phyloP scores from a whole-genome alignment of 768 basidiomycete genomes.

The Auricularia cornea region DNA sequence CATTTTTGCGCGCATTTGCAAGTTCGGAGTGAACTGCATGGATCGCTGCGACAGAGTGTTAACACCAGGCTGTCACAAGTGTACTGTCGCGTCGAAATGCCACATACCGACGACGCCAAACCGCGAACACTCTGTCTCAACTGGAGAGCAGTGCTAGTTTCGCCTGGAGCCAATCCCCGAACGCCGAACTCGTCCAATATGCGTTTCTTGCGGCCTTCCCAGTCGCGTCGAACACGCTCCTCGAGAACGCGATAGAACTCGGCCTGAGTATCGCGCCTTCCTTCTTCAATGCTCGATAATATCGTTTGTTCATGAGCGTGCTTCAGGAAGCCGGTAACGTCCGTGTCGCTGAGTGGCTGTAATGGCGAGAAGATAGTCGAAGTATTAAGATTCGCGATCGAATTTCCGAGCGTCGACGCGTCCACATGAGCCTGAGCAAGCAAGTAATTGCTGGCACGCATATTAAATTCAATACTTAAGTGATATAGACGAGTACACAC shows the following conservation, averaged over 20 bases:
- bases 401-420: conserved; percentile 74
- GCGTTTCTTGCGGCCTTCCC: conserved; percentile 85
- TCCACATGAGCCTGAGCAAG: conserved; percentile 93
- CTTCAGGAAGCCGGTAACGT: conserved; percentile 89
- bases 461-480: not conserved
- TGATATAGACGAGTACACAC: conserved; percentile 16
- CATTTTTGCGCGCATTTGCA: conserved; percentile 91
- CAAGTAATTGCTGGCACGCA: conserved; percentile 63
- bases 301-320: conserved; percentile 92
- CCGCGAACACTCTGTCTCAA: conserved; percentile 1
- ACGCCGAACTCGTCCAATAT: conserved; percentile 87
- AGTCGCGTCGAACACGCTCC: conserved; percentile 65
- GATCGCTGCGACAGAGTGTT: conserved; percentile 8
- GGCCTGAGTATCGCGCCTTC: conserved; percentile 72
- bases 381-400: conserved; percentile 77
- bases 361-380: conserved; percentile 77
- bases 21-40: conserved; percentile 8
- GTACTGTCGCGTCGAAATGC: not conserved
- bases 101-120: conserved; percentile 2
- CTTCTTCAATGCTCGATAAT: conserved; percentile 89
- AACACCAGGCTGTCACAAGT: not conserved
- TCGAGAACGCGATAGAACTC: conserved; percentile 78
- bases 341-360: conserved; percentile 90
- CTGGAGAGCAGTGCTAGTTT: conserved; percentile 18
- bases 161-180: conserved; percentile 41